A percentile compares a stretch with the other conserved stretches of the same genome.
phyloP scores from a whole-genome alignment of 2,329 filamentous ascomycete genomes.

The Mariannaea sp. region DNA sequence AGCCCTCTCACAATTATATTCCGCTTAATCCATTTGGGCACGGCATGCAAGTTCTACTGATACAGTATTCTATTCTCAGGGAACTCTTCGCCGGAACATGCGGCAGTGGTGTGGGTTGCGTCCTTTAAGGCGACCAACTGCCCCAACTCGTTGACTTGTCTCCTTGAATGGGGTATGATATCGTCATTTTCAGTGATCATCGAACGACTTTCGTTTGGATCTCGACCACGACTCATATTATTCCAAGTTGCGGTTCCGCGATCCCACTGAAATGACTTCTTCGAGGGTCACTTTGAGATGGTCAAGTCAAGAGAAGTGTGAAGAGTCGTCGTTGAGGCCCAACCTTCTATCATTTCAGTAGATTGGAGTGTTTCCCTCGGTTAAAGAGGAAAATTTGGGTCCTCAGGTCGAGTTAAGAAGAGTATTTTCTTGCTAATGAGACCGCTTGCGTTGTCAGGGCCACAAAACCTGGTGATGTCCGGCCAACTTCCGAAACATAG shows the following conservation, averaged over 20 bases:
- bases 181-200: slow-evolving; percentile 1
- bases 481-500: neutral
- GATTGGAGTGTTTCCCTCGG: neutral
- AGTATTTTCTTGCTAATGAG: neutral
- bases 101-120: slow-evolving; percentile 4
- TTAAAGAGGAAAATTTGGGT: too few relatives aligned
- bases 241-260: slow-evolving; percentile 6
- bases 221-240: neutral
- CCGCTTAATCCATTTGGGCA: too few relatives aligned
- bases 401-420: neutral
- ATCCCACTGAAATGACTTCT: neutral
- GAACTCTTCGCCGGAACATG: slow-evolving; percentile 13
- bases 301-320: neutral
- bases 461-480: neutral
- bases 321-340: neutral
- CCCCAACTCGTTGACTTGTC: slow-evolving; percentile 1
- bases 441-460: neutral
- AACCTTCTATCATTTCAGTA: neutral
- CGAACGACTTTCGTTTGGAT: neutral
- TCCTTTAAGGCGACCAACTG: neutral
- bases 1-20: too few relatives aligned
- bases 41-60: neutral
- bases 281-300: neutral
- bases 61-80: neutral
- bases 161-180: neutral